Evolutionary conservation across 495 filamentous ascomycete species (phyloP), one percentile per base, ranked within the genome.

Genomic region (Lentithecium fluviatile): DNA sequence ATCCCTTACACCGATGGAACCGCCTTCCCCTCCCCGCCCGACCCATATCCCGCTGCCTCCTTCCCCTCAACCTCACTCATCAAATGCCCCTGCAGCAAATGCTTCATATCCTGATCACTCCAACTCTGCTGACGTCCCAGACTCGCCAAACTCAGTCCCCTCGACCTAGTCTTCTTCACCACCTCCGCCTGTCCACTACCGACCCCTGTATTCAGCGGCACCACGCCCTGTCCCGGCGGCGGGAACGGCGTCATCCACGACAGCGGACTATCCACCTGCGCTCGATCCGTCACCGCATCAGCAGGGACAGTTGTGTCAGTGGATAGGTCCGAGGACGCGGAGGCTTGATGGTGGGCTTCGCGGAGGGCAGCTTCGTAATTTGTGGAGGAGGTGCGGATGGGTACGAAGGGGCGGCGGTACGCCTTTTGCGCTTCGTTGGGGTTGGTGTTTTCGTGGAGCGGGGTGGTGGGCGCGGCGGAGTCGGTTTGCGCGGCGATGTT

Each of bases 81-180:
- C 60, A 65, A 54, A 24, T 24, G 15, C 24, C 60, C 53, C 15
- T 52, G 60, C 29, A 56, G 60, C 26, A 58, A 26, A 42, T 60
- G 61, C 56, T 64, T 70, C 37, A 65, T 21, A 52, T 71, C 69
- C 52, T 71, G 60, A 53, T 60, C 59, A 48, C 40, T 70, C 64
- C 62, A 70, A 45, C 69, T 69, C 58, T 63, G 67, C 56, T 66
- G 48, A 25, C 56, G 32, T 6, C 45, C 65, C 36, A 68, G 36
- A 13, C 19, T 7, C 6, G 51, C 61, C 51, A 68, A 38, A 40
- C 61, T 69, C 54, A 62, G 24, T 7, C 62, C 62, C 29, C 24
- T 59, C 34, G 47, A 34, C 43, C 46, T 49, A 7, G 36, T 50
- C 47, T 34, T 62, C 56, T 56, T 69, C 15, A 62, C 24, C 43